Evolutionary conservation across 1,284 basidiomycete species (phyloP), one percentile per base, ranked within the genome.

Genomic region (Ganoderma lingzhi): DNA sequence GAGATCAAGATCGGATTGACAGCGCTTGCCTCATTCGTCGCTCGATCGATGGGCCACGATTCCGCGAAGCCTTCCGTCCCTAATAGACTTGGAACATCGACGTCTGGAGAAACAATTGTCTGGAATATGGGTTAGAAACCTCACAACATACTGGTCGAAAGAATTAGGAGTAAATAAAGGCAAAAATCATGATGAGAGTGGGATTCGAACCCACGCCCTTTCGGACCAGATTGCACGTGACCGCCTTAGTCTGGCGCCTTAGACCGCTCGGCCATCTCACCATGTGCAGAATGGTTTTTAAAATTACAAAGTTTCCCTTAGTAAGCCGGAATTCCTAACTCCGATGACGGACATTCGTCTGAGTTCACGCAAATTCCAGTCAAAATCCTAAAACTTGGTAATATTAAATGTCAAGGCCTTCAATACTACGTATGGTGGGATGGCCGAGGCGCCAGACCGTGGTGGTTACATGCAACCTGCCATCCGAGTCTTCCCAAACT

Each of bases 251-350:
- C 90, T 92, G 88, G 90, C 90, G 90, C 90, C 90, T 92, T 91
- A 88, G 90, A 92, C 90, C 90, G 89, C 90, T 92, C 90, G 90
- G 89, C 90, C 90, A 91, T 91, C 89, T 90, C 87, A 71, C 78
- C 77, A 61, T 23, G 23, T 70, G 62, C 23, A 23, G 23, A 23
- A 23, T 23, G 23, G 23, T 23, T 23, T 23, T 23, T 23, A 23
- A 23, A 23, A 23, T 23, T 23, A 23, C 23, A 23, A 23, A 23
- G 23, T 23, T 23, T 23, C 23, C 23, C 23, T 23, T 23, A 23
- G 23, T 23, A 23, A 23, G 23, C 23, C 23, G 23, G 23, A 23
- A 23, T 23, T 23, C 23, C 23, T 23, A 23, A 23, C 23, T 23
- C 23, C 23, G 23, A 23, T 23, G 23, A 23, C 23, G 23, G 23